Percentiles rank a stretch among this genome's conserved stretches.
Conservation (phyloP, 306 rosid genomes). For the Sicyos edulis region DNA sequence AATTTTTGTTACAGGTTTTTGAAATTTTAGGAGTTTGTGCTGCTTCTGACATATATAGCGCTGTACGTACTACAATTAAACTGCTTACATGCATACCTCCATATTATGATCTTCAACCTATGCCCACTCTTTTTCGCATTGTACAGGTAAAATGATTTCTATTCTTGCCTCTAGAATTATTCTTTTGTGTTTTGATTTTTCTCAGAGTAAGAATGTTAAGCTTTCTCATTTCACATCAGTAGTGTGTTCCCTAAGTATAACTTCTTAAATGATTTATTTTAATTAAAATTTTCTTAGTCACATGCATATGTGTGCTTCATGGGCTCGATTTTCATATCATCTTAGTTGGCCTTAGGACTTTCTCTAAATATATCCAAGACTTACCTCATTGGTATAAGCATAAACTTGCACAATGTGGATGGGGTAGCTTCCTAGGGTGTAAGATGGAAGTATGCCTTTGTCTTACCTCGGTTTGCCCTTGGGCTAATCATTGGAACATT, state of each 20-base stretch:
- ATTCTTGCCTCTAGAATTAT: neutral
- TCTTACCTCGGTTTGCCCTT: neutral
- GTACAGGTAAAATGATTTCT: slow-evolving; percentile 58
- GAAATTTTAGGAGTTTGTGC: slow-evolving; percentile 99
- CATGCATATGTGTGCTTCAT: too few relatives aligned
- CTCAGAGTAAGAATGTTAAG: too few relatives aligned
- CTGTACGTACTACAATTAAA: slow-evolving; percentile 95
- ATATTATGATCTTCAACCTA: slow-evolving; percentile 94
- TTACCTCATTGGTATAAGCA: neutral
- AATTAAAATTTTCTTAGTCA: too few relatives aligned
- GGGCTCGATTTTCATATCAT: too few relatives aligned
- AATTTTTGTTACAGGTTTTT: slow-evolving; percentile 60
- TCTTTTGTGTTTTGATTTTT: too few relatives aligned
- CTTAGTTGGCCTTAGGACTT: neutral
- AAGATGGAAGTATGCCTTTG: neutral
- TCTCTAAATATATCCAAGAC: neutral
- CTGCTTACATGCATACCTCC: slow-evolving; percentile 98
- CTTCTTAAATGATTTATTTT: too few relatives aligned
- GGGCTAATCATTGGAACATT: neutral
- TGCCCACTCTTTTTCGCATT: slow-evolving; percentile 98
- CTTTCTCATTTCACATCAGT: too few relatives aligned
- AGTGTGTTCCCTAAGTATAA: too few relatives aligned
- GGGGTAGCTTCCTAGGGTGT: neutral
- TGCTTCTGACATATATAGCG: slow-evolving; percentile 99
- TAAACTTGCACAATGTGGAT: neutral